phyloP scores from a whole-genome alignment of 2,329 filamentous ascomycete species.

The Orbilia brochopaga region DNA sequence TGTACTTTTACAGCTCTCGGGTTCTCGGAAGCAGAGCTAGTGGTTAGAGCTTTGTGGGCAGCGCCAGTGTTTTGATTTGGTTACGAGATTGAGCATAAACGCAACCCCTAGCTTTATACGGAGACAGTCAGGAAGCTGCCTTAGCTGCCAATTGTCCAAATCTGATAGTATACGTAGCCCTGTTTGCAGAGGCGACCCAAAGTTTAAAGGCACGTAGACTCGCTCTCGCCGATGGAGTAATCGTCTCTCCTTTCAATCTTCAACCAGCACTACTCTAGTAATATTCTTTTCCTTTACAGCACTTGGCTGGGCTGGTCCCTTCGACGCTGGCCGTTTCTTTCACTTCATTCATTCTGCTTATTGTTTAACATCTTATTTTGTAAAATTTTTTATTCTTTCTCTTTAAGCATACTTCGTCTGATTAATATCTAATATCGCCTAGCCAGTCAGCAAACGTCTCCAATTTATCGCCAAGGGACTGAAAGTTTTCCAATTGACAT shows the following conservation, averaged over 20 bases:
- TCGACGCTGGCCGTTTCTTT: conserved; percentile 24
- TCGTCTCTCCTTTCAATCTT: background rate
- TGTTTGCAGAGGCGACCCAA: too few species aligned
- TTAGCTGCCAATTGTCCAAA: too few species aligned
- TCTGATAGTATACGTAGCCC: too few species aligned
- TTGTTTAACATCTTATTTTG: conserved; percentile 9
- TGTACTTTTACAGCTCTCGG: too few species aligned
- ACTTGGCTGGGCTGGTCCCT: conserved; percentile 31
- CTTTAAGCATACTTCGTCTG: too few species aligned
- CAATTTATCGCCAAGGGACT: conserved; percentile 27
- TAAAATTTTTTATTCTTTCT: conserved; percentile 14
- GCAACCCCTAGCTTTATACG: too few species aligned
- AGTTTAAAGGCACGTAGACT: too few species aligned
- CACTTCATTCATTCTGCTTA: background rate
- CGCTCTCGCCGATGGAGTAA: background rate
- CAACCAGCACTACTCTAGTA: conserved; percentile 2
- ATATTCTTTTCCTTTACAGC: conserved; percentile 6
- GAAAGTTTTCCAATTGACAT: background rate
- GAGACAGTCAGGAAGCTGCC: too few species aligned
- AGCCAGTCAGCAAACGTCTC: background rate
- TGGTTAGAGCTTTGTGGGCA: too few species aligned
- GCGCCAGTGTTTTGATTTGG: too few species aligned
- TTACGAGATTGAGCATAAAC: too few species aligned
- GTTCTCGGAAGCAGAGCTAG: too few species aligned
- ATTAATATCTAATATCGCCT: conserved; percentile 4